Evolutionary conservation across 192 early-diverging fungal species (phyloP), one percentile per base, ranked within the genome.

Genomic region (Fimicolochytrium jonesii): DNA sequence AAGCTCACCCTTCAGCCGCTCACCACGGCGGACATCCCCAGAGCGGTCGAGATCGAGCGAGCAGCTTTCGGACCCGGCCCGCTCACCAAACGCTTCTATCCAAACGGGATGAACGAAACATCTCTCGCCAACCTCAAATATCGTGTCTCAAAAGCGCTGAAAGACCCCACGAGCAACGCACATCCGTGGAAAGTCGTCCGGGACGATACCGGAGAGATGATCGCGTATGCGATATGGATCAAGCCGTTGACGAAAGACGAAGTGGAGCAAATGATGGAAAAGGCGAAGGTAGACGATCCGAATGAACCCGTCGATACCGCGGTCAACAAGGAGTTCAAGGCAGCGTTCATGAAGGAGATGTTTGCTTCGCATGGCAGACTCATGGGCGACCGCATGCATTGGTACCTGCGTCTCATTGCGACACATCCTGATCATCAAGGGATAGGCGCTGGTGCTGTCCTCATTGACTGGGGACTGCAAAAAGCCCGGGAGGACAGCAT

Each of bases 391-490:
- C 43, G 43, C 13, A 17, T 13, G 43, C 43, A 44, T 13, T 44
- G 43, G 43, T 44, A 52, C 31, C 32, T 52, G 18, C 22, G 31
- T 18, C 50, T 52, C 7, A 18, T 52, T 25, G 50, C 29, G 18
- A 52, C 50, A n/a, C 28, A 52, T 28, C 50, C 50, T 18, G 22
- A n/a, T 4, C 32, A 52, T n/a, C 50, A 52, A 25, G 50, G 50
- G 0, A 28, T 28, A 18, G 50, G 50, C 11, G 50, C 32, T 6
- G 50, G 50, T 9, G 28, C 25, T n/a, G 28, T 28, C 0, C 11
- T 52, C 25, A 28, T 52, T 29, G 6, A 28, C 17, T 52, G 26
- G 26, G 50, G 50, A 33, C 5, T 29, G 17, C 9, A 52, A 32
- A 52, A 52, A n/a, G 50, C 50, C 0, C 23, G 5, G 25, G 11